Percentiles rank a stretch among this genome's conserved stretches.
These are phyloP conservation scores for Fusarium subglutinans DNA, from an alignment of 2,329 filamentous ascomycete species.

Conservation along the genomic window DNA sequence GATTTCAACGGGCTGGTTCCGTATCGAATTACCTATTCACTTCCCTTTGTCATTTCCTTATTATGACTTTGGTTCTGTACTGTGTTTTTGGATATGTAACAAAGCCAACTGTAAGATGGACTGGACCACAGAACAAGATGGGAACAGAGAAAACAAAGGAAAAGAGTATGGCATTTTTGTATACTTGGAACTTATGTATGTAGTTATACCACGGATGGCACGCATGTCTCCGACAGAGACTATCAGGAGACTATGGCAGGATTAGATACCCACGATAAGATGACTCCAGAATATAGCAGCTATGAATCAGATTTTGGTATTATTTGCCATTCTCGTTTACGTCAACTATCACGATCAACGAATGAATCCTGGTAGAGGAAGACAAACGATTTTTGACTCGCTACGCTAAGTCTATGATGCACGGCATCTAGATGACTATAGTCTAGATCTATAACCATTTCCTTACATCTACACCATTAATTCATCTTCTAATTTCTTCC, in stretches of 20 bases:
- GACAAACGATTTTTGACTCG: neutral
- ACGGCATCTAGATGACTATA: neutral
- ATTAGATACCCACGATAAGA: constrained; percentile 33
- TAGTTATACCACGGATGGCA: constrained; percentile 14
- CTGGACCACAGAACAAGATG: constrained; percentile 31
- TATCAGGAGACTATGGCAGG: neutral
- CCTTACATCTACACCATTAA: constrained; percentile 39
- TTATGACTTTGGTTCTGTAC: neutral
- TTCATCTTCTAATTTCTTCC: constrained; percentile 44
- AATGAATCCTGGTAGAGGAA: neutral
- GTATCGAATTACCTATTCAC: neutral
- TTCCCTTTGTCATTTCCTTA: constrained; percentile 3
- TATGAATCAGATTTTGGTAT: neutral
- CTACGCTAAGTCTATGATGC: neutral
- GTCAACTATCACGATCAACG: neutral
- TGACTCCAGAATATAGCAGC: neutral
- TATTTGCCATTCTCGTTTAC: neutral
- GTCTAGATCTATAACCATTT: neutral
- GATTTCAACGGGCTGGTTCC: constrained; percentile 20
- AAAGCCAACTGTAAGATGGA: neutral
- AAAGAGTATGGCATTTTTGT: constrained; percentile 7
- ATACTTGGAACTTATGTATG: constrained; percentile 16
- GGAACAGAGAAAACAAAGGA: neutral
- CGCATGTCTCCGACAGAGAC: neutral
- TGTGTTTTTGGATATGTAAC: constrained; percentile 2